Evolutionary conservation across 768 basidiomycete species (phyloP), one percentile per base, ranked within the genome.

Genomic region (Tricholoma sp.): DNA sequence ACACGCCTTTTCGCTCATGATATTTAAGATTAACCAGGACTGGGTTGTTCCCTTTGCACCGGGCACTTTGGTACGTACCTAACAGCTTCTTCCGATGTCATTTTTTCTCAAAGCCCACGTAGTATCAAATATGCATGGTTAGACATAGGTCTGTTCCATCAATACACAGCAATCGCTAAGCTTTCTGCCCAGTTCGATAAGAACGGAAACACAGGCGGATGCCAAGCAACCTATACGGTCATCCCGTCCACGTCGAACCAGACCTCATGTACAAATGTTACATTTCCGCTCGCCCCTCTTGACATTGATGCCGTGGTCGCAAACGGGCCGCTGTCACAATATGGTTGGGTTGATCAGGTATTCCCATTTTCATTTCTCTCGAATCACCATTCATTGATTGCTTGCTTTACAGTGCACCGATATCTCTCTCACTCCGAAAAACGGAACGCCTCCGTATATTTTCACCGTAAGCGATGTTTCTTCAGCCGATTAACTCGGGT

Each of bases 71-170:
- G 82, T 82, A 55, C 59, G 73, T 63, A 27, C 24, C 5, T 27
- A 18, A 31, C 22, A 47, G 7, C 39, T 7, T 46, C 10, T 4
- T 29, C 32, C 21, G 37, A 5, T 12, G 29, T 52, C 18, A 37
- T 47, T 52, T 39, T 16, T 41, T 47, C 43, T 58, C 5, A 52
- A 32, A 2, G 52, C 52, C 37, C 35, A 39, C 41, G 49, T 18
- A 83, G 79, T 86, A 83, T 66, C 83, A 85, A 73, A 81, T 83
- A 62, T 86, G 84, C 73, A 85, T 86, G 84, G 83, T 84, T 41
- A 52, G 73, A 50, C 22, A n/a, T 34, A 24, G 37, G 22, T 0
- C 31, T 27, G 16, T 24, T 18, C 12, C 9, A 22, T 14, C 24
- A 18, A 31, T 50, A 27, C 22, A n/a, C 29, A 21, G 14, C 35